Percentiles rank a stretch among this genome's conserved stretches.
These are phyloP conservation scores for Henckelia pumila DNA, from an alignment of 257 asterid genomes.

Conservation along the genomic window DNA sequence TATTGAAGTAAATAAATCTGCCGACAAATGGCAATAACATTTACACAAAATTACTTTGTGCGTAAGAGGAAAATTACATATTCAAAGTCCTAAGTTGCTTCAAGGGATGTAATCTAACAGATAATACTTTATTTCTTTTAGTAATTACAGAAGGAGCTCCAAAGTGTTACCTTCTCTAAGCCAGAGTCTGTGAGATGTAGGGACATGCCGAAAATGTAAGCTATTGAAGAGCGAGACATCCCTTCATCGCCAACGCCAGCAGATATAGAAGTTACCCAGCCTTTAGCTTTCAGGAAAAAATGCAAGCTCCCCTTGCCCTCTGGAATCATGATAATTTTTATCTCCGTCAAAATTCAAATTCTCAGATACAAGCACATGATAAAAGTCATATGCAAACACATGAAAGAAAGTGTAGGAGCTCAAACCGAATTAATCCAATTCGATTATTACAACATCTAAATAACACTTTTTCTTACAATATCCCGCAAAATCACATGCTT, in stretches of 20 bases:
- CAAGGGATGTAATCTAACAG: not conserved
- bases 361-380: conserved; percentile 8
- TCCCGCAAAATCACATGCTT: not conserved
- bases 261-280: conserved; percentile 83
- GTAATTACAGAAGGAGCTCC: not conserved
- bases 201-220: conserved; percentile 89
- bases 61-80: not conserved
- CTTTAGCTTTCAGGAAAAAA: conserved; percentile 75
- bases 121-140: not conserved
- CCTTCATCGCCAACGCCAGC: conserved; percentile 99
- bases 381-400: not conserved
- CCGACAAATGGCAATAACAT: not conserved
- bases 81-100: not conserved
- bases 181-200: conserved; percentile 89
- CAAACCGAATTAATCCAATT: not conserved
- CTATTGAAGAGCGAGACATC: conserved; percentile 72
- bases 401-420: conserved; percentile 2
- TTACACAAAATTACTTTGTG: not conserved
- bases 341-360: conserved; percentile 26
- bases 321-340: conserved; percentile 41
- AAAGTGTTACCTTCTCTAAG: conserved; percentile 63
- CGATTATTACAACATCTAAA: not conserved
- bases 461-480: not conserved
- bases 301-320: conserved; percentile 97
- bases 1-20: not conserved